Evolutionary conservation across 2,329 filamentous ascomycete species (phyloP).

Genomic region (Paraphaeosphaeria minitans): DNA sequence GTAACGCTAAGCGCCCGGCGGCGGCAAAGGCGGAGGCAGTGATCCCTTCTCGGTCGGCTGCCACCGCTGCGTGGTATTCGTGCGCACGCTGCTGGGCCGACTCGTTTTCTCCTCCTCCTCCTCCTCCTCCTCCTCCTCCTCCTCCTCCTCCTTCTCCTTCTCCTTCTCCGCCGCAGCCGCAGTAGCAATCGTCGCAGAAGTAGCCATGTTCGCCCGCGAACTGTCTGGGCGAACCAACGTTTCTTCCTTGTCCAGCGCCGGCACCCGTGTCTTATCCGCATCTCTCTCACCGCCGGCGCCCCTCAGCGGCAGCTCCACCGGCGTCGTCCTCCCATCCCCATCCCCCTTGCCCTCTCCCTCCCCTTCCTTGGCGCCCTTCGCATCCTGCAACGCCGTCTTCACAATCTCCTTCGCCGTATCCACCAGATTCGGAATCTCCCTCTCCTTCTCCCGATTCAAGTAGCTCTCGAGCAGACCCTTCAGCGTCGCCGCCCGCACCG

Average conservation of each 20-base stretch:
- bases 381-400: conserved; percentile 35
- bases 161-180: too few relatives aligned
- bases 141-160: too few relatives aligned
- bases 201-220: too few relatives aligned
- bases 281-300: too few relatives aligned
- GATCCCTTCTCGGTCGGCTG: neutral
- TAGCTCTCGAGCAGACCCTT: conserved; percentile 80
- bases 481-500: conserved; percentile 85
- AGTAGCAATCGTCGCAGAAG: too few relatives aligned
- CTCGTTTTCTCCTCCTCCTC: conserved; percentile 12
- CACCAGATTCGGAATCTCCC: conserved; percentile 50
- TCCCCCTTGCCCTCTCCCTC: neutral
- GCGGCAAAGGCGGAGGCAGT: neutral
- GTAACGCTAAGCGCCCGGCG: neutral
- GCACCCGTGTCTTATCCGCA: too few relatives aligned
- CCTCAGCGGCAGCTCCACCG: neutral
- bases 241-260: too few relatives aligned
- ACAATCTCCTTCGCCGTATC: conserved; percentile 53
- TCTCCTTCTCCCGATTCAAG: conserved; percentile 56
- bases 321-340: neutral
- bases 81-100: conserved; percentile 8
- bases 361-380: neutral
- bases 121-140: too few relatives aligned
- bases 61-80: conserved; percentile 3
- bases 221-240: too few relatives aligned